phyloP scores from a whole-genome alignment of 2,329 filamentous ascomycete genomes.

The Diaporthe sp. region DNA sequence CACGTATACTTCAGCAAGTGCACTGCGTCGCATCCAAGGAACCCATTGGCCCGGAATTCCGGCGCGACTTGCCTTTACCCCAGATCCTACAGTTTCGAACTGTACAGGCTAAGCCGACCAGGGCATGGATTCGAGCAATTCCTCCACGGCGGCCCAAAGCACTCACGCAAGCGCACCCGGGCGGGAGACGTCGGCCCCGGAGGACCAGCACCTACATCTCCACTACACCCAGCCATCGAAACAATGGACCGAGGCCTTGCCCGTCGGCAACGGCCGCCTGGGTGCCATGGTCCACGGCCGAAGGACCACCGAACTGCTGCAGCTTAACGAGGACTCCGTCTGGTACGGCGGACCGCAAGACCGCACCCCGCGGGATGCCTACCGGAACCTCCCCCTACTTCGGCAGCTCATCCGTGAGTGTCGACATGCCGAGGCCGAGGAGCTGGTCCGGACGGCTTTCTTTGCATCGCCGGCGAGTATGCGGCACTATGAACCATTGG shows the following conservation, averaged over 20 bases:
- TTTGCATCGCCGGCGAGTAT: conserved; percentile 61
- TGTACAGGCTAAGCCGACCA: conserved; percentile 7
- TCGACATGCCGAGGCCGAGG: conserved; percentile 57
- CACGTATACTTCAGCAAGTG: not conserved
- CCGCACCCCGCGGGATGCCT: conserved; percentile 56
- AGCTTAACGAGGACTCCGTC: conserved; percentile 63
- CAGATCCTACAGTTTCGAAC: not conserved
- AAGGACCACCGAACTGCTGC: conserved; percentile 57
- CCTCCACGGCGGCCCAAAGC: not conserved
- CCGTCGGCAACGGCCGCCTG: conserved; percentile 63
- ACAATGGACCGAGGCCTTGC: conserved; percentile 56
- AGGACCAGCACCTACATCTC: conserved; percentile 42
- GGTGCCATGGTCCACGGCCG: conserved; percentile 61
- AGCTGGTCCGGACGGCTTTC: conserved; percentile 56
- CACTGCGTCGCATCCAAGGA: not conserved
- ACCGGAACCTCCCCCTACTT: conserved; percentile 54
- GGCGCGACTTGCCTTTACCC: conserved; percentile 32
- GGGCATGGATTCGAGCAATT: not conserved
- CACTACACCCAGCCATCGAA: conserved; percentile 49
- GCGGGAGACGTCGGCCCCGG: not conserved
- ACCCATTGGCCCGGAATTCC: conserved; percentile 13
- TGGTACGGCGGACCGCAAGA: conserved; percentile 62
- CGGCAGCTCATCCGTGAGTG: conserved; percentile 57
- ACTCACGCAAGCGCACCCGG: not conserved
- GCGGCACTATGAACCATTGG: conserved; percentile 61